These are phyloP conservation scores for Seiridium cupressi DNA, from an alignment of 2,329 filamentous ascomycete genomes.

Conservation along the genomic window DNA sequence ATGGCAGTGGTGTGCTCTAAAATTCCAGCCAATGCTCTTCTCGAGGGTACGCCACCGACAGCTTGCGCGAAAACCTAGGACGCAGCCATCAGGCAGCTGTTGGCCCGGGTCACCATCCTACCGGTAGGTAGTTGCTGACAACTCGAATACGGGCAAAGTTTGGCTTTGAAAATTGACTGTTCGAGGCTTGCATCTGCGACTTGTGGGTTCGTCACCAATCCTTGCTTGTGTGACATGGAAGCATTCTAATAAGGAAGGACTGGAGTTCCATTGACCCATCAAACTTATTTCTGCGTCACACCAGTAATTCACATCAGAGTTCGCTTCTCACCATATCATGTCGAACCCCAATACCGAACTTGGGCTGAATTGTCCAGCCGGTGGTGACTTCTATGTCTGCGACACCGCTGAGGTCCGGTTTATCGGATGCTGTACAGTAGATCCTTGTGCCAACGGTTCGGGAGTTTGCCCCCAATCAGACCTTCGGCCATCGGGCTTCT, in stretches of 20 bases:
- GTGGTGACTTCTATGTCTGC: conserved; percentile 30
- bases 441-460: conserved; percentile 33
- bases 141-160: too few species aligned
- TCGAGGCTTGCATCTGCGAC: too few species aligned
- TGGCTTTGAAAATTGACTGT: too few species aligned
- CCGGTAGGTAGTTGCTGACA: too few species aligned
- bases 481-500: conserved; percentile 30
- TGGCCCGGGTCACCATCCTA: too few species aligned
- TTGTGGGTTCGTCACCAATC: too few species aligned
- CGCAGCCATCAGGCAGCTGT: too few species aligned
- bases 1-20: too few species aligned
- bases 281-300: background rate
- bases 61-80: too few species aligned
- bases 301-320: background rate
- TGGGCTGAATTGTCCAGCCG: conserved; percentile 27
- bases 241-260: background rate
- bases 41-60: too few species aligned
- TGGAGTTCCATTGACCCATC: background rate
- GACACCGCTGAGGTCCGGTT: conserved; percentile 28
- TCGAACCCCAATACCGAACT: conserved; percentile 15
- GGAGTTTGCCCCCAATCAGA: conserved; percentile 28
- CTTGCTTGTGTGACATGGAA: too few species aligned
- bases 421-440: conserved; percentile 35
- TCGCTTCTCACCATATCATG: conserved; percentile 7
- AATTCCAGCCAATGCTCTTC: too few species aligned